These are phyloP conservation scores for Ogataea parapolymorpha DNA, from an alignment of 805 yeast genomes.

Conservation along the genomic window DNA sequence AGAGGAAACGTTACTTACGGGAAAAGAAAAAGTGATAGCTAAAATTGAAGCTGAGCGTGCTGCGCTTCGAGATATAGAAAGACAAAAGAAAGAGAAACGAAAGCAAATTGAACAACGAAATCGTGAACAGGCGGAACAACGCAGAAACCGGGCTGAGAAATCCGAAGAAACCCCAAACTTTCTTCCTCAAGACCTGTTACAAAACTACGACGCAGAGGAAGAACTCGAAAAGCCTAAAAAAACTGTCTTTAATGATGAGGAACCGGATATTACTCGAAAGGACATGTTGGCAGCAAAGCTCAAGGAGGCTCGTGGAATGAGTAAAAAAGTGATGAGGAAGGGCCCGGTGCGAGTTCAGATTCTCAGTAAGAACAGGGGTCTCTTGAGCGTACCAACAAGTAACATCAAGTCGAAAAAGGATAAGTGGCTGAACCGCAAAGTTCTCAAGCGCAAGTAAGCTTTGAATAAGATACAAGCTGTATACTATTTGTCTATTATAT, in stretches of 20 bases:
- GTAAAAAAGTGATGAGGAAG: conserved; percentile 29
- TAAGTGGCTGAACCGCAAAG: conserved; percentile 29
- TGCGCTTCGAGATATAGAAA: conserved; percentile 23
- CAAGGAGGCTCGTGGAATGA: conserved; percentile 32
- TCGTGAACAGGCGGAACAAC: conserved; percentile 32
- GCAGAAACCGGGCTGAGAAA: conserved; percentile 10
- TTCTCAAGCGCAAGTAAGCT: conserved; percentile 17
- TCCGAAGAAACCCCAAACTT: conserved; percentile 33
- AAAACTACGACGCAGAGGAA: conserved; percentile 23
- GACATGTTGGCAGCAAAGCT: conserved; percentile 20
- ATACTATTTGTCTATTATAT: background rate
- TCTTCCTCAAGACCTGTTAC: conserved; percentile 39
- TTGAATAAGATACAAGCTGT: background rate
- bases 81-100: conserved; percentile 27
- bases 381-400: conserved; percentile 24
- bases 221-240: conserved; percentile 25
- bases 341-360: conserved; percentile 43
- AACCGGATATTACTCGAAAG: conserved; percentile 4
- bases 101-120: conserved; percentile 34
- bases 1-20: conserved; percentile 35
- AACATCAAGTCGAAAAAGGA: conserved; percentile 20
- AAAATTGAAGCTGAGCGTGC: conserved; percentile 25
- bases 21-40: conserved; percentile 9
- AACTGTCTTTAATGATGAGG: conserved; percentile 34
- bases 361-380: conserved; percentile 19